Percentiles rank a stretch among this genome's conserved stretches.
These are phyloP conservation scores for Botrytis hyacinthi DNA, from an alignment of 2,329 filamentous ascomycete species.

Conservation along the genomic window DNA sequence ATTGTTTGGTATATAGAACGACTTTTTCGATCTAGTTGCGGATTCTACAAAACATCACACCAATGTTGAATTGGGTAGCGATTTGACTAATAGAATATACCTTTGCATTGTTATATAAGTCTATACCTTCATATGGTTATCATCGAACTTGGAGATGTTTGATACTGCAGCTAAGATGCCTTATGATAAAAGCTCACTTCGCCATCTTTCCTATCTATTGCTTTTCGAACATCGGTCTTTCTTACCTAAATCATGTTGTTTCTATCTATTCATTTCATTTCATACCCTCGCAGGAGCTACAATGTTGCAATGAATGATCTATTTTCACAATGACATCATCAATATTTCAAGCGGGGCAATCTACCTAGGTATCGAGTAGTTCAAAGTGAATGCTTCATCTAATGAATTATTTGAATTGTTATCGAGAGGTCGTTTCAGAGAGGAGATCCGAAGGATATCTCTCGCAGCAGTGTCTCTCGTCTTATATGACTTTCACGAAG, in stretches of 20 bases:
- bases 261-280: background rate
- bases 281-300: background rate
- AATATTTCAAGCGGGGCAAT: background rate
- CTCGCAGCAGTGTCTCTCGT: background rate
- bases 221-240: background rate
- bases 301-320: background rate
- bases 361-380: background rate
- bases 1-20: background rate
- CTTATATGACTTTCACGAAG: background rate
- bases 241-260: background rate
- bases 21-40: background rate
- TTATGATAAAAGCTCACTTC: background rate
- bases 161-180: background rate
- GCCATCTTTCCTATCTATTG: background rate
- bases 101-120: background rate
- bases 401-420: no score
- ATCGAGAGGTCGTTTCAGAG: background rate
- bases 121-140: background rate
- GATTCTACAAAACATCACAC: background rate
- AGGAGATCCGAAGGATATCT: background rate
- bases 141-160: background rate
- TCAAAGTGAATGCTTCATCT: background rate
- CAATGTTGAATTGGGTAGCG: background rate
- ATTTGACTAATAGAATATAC: background rate
- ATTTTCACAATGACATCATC: background rate